These are phyloP conservation scores for Solanum sitiens DNA, from an alignment of 257 asterid genomes.

Conservation along the genomic window DNA sequence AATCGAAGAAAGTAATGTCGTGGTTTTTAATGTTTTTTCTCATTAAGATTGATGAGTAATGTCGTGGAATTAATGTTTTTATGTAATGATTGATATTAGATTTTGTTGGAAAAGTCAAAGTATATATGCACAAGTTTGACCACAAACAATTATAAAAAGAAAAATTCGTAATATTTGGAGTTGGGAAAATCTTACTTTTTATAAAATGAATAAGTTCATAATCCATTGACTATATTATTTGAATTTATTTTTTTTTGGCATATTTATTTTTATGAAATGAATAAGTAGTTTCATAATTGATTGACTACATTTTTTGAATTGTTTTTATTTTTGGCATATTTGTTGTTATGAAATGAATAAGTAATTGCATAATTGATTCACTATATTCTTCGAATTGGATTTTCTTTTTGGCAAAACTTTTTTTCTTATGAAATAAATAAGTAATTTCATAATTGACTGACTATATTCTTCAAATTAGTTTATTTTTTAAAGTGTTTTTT, in stretches of 20 bases:
- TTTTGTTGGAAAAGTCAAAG: background rate
- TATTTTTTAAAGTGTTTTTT: too few relatives aligned
- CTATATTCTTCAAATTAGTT: too few relatives aligned
- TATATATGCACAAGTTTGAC: background rate
- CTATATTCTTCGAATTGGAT: background rate
- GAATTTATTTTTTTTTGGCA: background rate
- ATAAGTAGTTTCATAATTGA: background rate
- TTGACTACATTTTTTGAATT: background rate
- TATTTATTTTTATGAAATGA: background rate
- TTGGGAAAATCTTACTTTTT: background rate
- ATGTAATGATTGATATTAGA: background rate
- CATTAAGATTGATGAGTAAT: too few relatives aligned
- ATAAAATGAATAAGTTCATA: background rate
- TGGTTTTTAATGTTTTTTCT: background rate
- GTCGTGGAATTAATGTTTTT: too few relatives aligned
- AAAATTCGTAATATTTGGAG: background rate
- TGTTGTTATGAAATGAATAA: background rate
- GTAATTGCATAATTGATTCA: background rate
- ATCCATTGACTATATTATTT: background rate
- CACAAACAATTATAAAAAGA: background rate
- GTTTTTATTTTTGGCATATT: background rate
- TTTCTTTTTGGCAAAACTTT: background rate
- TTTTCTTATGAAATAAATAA: background rate
- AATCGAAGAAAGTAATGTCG: background rate
- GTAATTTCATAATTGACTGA: too few relatives aligned